Evolutionary conservation across 768 basidiomycete genomes (phyloP).

Genomic region (Roridomyces roridus): DNA sequence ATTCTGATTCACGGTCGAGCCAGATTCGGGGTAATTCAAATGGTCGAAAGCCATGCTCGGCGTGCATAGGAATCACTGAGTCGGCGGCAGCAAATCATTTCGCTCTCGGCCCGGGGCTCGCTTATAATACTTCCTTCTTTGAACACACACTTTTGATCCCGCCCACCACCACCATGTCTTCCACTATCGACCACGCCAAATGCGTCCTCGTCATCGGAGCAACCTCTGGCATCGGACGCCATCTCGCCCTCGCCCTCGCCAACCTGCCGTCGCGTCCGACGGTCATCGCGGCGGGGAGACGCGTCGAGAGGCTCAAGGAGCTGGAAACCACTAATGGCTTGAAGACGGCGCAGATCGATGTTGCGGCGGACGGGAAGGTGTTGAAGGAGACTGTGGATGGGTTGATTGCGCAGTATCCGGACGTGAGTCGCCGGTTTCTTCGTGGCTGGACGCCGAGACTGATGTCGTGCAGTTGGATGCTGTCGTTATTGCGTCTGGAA

Average conservation of each 20-base stretch:
- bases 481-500: conserved; percentile 57
- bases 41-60: too few species aligned
- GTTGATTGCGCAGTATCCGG: conserved; percentile 51
- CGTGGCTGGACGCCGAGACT: too few species aligned
- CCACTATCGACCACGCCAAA: conserved; percentile 49
- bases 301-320: conserved; percentile 27
- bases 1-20: too few species aligned
- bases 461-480: conserved; percentile 70
- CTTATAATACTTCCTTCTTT: too few species aligned
- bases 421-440: too few species aligned
- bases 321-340: conserved; percentile 45
- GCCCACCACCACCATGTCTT: too few species aligned
- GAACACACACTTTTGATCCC: too few species aligned
- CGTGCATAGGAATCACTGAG: too few species aligned
- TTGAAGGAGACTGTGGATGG: conserved; percentile 49
- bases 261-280: conserved; percentile 47
- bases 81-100: too few species aligned
- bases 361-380: conserved; percentile 41
- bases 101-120: too few species aligned
- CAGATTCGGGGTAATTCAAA: too few species aligned
- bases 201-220: conserved; percentile 63
- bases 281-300: conserved; percentile 41
- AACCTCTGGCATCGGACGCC: conserved; percentile 63
- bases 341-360: conserved; percentile 49
- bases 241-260: conserved; percentile 57